Evolutionary conservation across 1,284 basidiomycete genomes (phyloP), one percentile per base, ranked within the genome.

Genomic region (Veloporphyrellus conicus): DNA sequence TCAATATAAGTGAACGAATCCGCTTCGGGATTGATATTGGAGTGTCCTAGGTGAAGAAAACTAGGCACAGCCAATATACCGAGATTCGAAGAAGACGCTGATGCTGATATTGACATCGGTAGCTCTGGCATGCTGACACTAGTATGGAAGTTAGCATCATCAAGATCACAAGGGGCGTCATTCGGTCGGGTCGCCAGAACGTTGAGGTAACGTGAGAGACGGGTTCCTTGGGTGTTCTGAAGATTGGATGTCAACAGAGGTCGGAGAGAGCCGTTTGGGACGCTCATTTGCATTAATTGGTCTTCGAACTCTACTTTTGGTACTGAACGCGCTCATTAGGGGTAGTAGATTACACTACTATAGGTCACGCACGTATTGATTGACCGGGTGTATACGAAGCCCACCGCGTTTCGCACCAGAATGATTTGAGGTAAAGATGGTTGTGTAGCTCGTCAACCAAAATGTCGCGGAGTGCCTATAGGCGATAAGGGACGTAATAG

Each of bases 1-100:
- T 99, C 96, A 56, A 99, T 87, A 66, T 98, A 99, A 5, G 82
- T 70, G 68, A 97, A 99, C 1, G 91, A 93, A 66, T 99, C 92
- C 16, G 82, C 75, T 68, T 99, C 96, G 1, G 93, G 92, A 60
- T 94, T 95, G 47, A 67, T 56, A 39, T 50, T 53, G 53, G 53
- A 43, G 12, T 58, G 46, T 4, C 57, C 50, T 27, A 54, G 32
- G 19, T 57, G 54, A 20, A 51, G 40, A 41, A 54, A 46, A 40
- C 39, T 47, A 10, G 57, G 42, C 33, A 44, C 15, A 39, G 47
- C 52, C 51, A 55, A 52, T 53, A 52, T 43, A 47, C 51, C 58
- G 40, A 53, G 56, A 39, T 55, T 58, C n/a, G 56, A 56, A 48
- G 59, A 59, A 53, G 57, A 58, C 37, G 63, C 43, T 15, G 64